These are phyloP conservation scores for Favolaschia claudopus DNA, from an alignment of 768 basidiomycete genomes.

Conservation along the genomic window DNA sequence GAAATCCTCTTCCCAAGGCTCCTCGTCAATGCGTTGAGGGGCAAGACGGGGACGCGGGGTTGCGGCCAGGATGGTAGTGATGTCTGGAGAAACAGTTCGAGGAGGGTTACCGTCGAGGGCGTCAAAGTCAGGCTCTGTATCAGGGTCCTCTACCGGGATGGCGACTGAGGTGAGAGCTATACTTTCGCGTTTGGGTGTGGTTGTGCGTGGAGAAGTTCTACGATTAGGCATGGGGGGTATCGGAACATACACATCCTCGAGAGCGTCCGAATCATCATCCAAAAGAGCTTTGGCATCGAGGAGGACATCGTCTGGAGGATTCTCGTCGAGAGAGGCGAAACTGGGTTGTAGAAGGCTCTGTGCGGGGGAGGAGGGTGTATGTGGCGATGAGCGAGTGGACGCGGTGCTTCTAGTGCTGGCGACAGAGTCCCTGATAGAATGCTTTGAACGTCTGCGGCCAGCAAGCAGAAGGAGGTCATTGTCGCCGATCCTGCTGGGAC, in stretches of 20 bases:
- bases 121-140: constrained; percentile 25
- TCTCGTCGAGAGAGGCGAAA: constrained; percentile 38
- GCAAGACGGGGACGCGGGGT: constrained; percentile 43
- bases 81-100: constrained; percentile 45
- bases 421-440: constrained; percentile 27
- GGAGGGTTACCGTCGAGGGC: constrained; percentile 10
- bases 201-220: constrained; percentile 2
- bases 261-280: constrained; percentile 8
- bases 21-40: background rate
- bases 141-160: constrained; percentile 20
- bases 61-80: constrained; percentile 46
- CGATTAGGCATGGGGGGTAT: constrained; percentile 10
- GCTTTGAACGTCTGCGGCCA: constrained; percentile 43
- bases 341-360: constrained; percentile 28
- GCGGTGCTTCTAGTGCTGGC: constrained; percentile 22
- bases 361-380: constrained; percentile 28
- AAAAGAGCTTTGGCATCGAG: constrained; percentile 21
- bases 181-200: constrained; percentile 10
- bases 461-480: constrained; percentile 55
- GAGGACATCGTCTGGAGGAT: constrained; percentile 27
- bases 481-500: constrained; percentile 62
- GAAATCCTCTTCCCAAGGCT: constrained; percentile 31
- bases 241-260: constrained; percentile 2
- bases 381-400: constrained; percentile 27
- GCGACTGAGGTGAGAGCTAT: constrained; percentile 24